Evolutionary conservation across 768 basidiomycete species (phyloP).

Genomic region (Lenzites betulinus): DNA sequence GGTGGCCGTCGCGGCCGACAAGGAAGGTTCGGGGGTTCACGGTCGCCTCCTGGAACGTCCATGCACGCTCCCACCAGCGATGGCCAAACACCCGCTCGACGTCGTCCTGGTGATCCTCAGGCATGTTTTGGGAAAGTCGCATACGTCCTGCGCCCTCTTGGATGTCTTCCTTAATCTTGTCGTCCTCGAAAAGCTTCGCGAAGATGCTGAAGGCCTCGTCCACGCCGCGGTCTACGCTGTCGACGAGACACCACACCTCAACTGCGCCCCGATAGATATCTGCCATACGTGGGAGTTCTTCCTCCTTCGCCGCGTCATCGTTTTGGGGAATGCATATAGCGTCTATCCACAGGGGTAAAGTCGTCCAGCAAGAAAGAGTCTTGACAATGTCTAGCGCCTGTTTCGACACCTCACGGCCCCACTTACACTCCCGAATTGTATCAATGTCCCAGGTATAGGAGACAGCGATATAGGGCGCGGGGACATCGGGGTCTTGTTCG

Average conservation of each 20-base stretch:
- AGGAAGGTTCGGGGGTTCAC: not conserved
- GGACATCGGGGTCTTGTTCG: not conserved
- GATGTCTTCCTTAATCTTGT: not conserved
- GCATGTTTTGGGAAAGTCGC: not conserved
- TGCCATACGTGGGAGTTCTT: not conserved
- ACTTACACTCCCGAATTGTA: not conserved
- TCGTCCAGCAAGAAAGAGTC: not conserved
- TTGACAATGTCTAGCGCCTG: not conserved
- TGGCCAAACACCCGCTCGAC: not conserved
- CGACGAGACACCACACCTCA: not conserved
- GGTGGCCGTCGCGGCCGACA: not conserved
- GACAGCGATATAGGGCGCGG: not conserved
- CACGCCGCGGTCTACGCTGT: not conserved
- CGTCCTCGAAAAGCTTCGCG: not conserved
- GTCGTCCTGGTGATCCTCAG: not conserved
- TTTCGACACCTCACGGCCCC: not conserved
- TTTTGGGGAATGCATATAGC: not conserved
- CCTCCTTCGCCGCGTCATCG: not conserved
- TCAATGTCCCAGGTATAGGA: not conserved
- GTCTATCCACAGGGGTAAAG: not conserved
- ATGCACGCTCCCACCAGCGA: not conserved
- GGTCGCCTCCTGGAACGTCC: not conserved
- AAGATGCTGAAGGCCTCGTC: not conserved
- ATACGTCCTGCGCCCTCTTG: not conserved
- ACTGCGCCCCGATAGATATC: not conserved